phyloP scores from a whole-genome alignment of 768 basidiomycete genomes.

The Cubamyces lactineus region DNA sequence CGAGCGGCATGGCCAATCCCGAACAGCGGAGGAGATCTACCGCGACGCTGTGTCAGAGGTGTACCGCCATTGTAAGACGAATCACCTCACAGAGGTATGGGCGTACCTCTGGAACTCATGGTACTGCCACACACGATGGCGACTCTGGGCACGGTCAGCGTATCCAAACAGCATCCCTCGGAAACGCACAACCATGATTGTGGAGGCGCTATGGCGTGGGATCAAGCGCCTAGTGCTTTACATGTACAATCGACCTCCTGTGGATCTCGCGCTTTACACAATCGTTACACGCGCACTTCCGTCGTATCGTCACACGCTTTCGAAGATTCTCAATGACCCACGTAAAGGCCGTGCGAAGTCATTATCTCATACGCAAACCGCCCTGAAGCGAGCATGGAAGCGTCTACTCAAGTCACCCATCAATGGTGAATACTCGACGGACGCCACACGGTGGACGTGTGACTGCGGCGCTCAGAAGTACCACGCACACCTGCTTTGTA shows the following conservation, averaged over 20 bases:
- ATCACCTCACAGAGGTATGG: constrained; percentile 33
- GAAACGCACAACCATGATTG: not conserved
- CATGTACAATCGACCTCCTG: not conserved
- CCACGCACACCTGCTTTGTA: constrained; percentile 36
- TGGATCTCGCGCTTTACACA: not conserved
- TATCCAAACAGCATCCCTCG: constrained; percentile 17
- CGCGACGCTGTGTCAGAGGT: constrained; percentile 37
- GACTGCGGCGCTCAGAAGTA: constrained; percentile 37
- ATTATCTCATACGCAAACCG: not conserved
- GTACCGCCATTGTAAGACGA: constrained; percentile 31
- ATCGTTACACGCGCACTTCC: not conserved
- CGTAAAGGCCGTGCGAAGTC: not conserved
- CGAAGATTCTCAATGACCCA: not conserved
- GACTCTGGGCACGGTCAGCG: constrained; percentile 27
- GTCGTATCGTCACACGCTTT: not conserved
- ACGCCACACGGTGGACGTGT: constrained; percentile 33
- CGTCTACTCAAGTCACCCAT: not conserved
- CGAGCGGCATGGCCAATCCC: constrained; percentile 23
- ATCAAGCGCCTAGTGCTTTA: not conserved
- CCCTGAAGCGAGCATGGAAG: not conserved
- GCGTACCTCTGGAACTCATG: constrained; percentile 37
- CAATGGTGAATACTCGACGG: constrained; percentile 21
- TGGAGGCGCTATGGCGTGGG: not conserved
- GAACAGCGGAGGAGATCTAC: constrained; percentile 29
- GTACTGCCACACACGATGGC: constrained; percentile 36